Base-by-base conservation (phyloP, 345 rosid genomes). In the Hypericum androsaemum region DNA sequence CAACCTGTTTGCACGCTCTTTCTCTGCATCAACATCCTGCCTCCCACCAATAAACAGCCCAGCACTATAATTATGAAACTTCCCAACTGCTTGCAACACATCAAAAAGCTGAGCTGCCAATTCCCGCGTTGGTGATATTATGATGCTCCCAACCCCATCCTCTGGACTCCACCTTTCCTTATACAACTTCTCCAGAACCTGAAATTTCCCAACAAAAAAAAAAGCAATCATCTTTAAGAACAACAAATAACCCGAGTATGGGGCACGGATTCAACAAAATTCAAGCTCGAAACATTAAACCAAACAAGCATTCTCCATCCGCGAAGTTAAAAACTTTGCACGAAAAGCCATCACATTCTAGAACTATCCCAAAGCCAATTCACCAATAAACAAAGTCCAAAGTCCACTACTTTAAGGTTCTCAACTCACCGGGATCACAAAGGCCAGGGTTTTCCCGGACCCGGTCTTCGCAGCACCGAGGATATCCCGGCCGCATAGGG, bases 401-500 rank as follows among this genome's bases (percentile, higher is more conserved):
- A 32, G 37, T 11, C 51, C 47, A 8, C 8, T 22, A 50, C 10
- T 7, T 6, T 0, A 8, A 50, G 50, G 50, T 47, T 37, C 17
- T 5, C 64, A 37, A 70, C 92, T 77, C 48, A 88, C 98, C 40
- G 96, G 95, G 35, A 92, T 77, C 44, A 84, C 71, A 70, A 92
- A 92, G 55, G 96, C 96, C 2, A 92, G 74, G 1, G 98, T 88
- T 73, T 92, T 88, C 16, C 95, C 98, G 0, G 98, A 90, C 37
- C 98, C 96, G 38, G 96, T 90, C 71, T 84, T 81, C 0, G 98
- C 98, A 0, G 98, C 98, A 10, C 98, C 98, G 10, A 92, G 80
- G 48, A 85, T 70, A 71, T 92, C 96, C 51, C 94, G 75, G 9
- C 94, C 92, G 43, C 95, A 87, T 54, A 90, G 75, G 10, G 95